These are phyloP conservation scores for Daldinia concentrica DNA, from an alignment of 495 filamentous ascomycete genomes.

Conservation along the genomic window DNA sequence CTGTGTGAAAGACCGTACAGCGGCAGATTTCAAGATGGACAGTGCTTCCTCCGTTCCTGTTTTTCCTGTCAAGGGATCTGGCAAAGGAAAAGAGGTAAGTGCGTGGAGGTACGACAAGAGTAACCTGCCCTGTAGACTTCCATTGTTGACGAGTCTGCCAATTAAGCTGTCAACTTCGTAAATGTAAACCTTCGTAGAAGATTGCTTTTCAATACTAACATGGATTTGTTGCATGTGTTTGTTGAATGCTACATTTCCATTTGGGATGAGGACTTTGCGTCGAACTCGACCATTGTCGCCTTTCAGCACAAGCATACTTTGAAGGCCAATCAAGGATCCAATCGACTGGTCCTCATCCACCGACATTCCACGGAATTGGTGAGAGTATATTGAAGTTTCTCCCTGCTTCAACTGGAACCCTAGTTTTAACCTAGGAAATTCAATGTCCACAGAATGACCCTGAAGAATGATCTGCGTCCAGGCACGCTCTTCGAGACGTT, in stretches of 20 bases:
- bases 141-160: constrained; percentile 60
- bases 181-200: constrained; percentile 38
- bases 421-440: constrained; percentile 61
- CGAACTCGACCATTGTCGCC: constrained; percentile 26
- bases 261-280: constrained; percentile 63
- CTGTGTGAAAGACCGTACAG: constrained; percentile 59
- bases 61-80: constrained; percentile 63
- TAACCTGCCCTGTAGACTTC: constrained; percentile 63
- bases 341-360: constrained; percentile 63
- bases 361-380: constrained; percentile 63
- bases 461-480: constrained; percentile 50
- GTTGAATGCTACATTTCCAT: constrained; percentile 49
- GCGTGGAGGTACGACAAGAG: constrained; percentile 68
- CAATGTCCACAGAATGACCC: constrained; percentile 46
- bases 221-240: constrained; percentile 50
- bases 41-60: constrained; percentile 73
- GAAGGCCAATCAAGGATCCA: constrained; percentile 63
- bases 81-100: constrained; percentile 66
- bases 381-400: constrained; percentile 51
- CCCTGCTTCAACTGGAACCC: constrained; percentile 56
- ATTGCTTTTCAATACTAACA: constrained; percentile 48
- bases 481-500: constrained; percentile 48
- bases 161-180: constrained; percentile 62
- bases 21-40: constrained; percentile 57
- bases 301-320: constrained; percentile 62